These are phyloP conservation scores for Leucosporidium yakuticum DNA, from an alignment of 768 basidiomycete species.

Conservation along the genomic window DNA sequence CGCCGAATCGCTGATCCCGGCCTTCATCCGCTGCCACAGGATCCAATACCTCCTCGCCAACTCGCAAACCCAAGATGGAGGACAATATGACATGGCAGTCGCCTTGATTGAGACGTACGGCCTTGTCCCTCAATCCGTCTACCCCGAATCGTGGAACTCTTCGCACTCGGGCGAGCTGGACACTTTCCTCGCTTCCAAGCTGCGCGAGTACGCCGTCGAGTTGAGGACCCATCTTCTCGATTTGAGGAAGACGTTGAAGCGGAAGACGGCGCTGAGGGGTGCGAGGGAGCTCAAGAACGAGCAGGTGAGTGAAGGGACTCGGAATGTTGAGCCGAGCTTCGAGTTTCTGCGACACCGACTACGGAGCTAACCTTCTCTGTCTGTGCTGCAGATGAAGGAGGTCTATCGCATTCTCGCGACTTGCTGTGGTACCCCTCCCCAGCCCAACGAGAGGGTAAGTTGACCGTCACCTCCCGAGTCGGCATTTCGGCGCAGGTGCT, in stretches of 20 bases:
- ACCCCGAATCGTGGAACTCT: conserved; percentile 65
- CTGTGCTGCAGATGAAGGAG: conserved; percentile 70
- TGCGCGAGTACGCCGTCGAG: conserved; percentile 81
- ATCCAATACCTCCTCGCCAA: conserved; percentile 54
- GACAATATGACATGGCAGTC: conserved; percentile 83
- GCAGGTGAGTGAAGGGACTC: not conserved
- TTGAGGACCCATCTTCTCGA: conserved; percentile 45
- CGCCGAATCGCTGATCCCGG: conserved; percentile 71
- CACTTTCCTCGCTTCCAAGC: conserved; percentile 74
- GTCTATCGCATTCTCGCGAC: conserved; percentile 77
- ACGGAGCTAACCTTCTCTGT: conserved; percentile 42
- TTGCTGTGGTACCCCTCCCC: conserved; percentile 78
- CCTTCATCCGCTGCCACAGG: conserved; percentile 54
- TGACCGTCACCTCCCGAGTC: not conserved
- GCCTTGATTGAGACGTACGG: conserved; percentile 73
- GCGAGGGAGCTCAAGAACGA: conserved; percentile 66
- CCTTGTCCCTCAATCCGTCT: conserved; percentile 64
- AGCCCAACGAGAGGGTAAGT: conserved; percentile 48
- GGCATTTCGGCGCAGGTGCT: not conserved
- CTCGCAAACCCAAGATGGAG: conserved; percentile 70
- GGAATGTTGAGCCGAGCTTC: too few relatives aligned
- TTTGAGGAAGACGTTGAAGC: conserved; percentile 10
- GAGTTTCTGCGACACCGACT: too few relatives aligned
- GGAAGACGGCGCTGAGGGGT: conserved; percentile 37
- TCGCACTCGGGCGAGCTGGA: conserved; percentile 68